phyloP scores from a whole-genome alignment of 441 rosid species.

The Viola pubescens region DNA sequence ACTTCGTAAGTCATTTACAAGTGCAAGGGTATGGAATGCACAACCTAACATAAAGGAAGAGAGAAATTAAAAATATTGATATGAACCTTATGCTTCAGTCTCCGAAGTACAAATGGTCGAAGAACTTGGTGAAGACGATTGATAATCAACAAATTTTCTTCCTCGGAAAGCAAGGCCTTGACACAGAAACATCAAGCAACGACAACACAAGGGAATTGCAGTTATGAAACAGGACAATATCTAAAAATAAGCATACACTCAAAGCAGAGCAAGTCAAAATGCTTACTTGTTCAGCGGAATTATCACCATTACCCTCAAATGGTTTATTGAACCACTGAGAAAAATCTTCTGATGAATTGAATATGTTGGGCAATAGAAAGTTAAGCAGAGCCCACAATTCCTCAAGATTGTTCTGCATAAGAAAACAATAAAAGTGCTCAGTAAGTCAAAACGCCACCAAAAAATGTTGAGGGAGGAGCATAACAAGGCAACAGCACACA shows the following conservation, averaged over 20 bases:
- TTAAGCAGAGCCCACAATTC: constrained; percentile 95
- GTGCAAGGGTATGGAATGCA: neutral
- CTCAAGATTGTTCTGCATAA: constrained; percentile 80
- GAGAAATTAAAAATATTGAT: neutral
- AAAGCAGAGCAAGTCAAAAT: constrained; percentile 16
- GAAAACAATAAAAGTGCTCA: constrained; percentile 16
- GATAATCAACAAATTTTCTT: constrained; percentile 85
- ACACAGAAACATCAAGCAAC: constrained; percentile 12
- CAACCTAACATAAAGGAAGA: no score
- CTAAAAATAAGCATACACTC: constrained; percentile 1
- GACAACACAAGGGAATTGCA: constrained; percentile 6
- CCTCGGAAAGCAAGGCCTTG: constrained; percentile 88
- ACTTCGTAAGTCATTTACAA: neutral
- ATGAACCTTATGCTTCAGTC: constrained; percentile 90
- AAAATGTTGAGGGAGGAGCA: neutral
- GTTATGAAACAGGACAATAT: neutral
- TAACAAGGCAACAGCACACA: neutral
- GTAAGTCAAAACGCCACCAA: constrained; percentile 12
- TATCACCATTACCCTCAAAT: constrained; percentile 83
- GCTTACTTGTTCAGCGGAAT: constrained; percentile 83
- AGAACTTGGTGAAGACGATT: constrained; percentile 97
- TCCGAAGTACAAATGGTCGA: constrained; percentile 87
- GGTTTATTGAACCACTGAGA: constrained; percentile 99
- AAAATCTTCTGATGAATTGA: constrained; percentile 92
- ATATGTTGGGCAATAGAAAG: constrained; percentile 87